phyloP scores from a whole-genome alignment of 139 green algal species.

The Diplosphaera chodatii region DNA sequence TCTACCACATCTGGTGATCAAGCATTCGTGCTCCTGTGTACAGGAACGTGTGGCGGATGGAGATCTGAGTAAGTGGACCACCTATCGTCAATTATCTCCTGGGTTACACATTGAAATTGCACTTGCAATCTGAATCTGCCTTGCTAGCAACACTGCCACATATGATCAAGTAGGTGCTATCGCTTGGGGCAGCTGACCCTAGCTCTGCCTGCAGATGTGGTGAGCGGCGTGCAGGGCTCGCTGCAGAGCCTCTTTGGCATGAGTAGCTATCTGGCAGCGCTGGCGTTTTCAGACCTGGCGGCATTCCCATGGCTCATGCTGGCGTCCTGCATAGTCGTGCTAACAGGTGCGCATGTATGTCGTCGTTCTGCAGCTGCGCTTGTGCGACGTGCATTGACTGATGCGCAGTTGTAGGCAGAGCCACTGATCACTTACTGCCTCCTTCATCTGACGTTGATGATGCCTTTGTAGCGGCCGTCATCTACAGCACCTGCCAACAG shows the following conservation, averaged over 20 bases:
- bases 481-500: no score
- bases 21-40: no score
- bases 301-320: slow-evolving; percentile 50
- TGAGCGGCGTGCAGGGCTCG: slow-evolving; percentile 70
- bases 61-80: not conserved
- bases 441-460: no score
- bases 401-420: no score
- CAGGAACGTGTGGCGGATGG: not conserved
- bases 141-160: no score
- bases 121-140: no score
- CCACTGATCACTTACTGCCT: no score
- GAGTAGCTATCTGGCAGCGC: slow-evolving; percentile 46
- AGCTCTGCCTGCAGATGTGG: slow-evolving; percentile 28
- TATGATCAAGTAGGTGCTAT: no score
- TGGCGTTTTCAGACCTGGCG: slow-evolving; percentile 22
- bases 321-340: slow-evolving; percentile 31
- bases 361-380: not conserved
- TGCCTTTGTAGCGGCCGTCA: no score
- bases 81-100: not conserved
- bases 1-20: no score
- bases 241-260: slow-evolving; percentile 65
- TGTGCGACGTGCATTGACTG: not conserved
- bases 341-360: not conserved
- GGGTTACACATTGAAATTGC: no score
- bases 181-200: no score